Percentiles rank a stretch among this genome's conserved stretches.
Evolutionary conservation across 495 filamentous ascomycete genomes (phyloP).

Genomic region (Podospora australis): DNA sequence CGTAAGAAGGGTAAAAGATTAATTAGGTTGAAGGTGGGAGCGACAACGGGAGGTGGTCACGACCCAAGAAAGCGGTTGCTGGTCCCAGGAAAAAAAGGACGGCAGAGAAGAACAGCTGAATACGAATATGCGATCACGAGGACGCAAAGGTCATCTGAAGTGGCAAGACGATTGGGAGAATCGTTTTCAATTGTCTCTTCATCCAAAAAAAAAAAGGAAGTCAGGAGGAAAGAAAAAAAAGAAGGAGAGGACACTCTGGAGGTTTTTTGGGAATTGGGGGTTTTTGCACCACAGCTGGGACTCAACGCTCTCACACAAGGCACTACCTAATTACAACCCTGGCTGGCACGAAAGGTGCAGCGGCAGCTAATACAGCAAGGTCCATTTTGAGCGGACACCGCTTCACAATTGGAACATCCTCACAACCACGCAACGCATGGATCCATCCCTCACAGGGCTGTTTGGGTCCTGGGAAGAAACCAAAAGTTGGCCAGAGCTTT

Average conservation of each 20-base stretch:
- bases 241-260: slow-evolving; percentile 13
- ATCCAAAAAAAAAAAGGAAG: neutral
- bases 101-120: neutral
- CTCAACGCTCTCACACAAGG: neutral
- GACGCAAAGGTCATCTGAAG: neutral
- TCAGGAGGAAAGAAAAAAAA: neutral
- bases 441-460: neutral
- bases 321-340: neutral
- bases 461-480: no score
- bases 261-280: neutral
- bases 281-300: neutral
- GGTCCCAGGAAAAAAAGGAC: no score
- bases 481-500: no score
- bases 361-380: neutral
- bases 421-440: no score
- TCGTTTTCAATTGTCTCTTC: neutral
- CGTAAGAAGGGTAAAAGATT: slow-evolving; percentile 25
- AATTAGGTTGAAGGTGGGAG: slow-evolving; percentile 1
- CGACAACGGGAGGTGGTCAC: neutral
- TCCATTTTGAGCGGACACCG: no score
- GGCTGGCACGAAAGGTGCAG: neutral
- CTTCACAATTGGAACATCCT: no score
- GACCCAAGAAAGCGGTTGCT: neutral
- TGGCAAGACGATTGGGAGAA: neutral
- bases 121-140: slow-evolving; percentile 6